Conservation (phyloP, 768 basidiomycete genomes). For the Trametes elegans region DNA sequence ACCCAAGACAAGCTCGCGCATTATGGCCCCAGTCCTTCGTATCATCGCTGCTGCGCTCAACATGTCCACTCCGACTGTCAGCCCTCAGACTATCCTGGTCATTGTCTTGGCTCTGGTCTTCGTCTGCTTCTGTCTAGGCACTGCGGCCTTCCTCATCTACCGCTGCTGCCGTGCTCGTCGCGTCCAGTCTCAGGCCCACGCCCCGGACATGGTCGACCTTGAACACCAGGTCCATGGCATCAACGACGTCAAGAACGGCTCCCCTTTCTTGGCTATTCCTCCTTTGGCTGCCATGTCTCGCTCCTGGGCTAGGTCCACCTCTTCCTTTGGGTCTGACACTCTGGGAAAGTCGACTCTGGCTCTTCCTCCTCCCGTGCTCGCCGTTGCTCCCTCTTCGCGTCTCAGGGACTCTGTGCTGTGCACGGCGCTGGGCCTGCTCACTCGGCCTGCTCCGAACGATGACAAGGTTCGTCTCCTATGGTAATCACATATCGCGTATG, state of each 20-base stretch:
- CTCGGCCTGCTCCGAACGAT: neutral
- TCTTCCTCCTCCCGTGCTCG: constrained; percentile 2
- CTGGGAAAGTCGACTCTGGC: neutral
- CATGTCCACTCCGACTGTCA: neutral
- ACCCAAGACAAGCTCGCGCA: neutral
- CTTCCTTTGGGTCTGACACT: neutral
- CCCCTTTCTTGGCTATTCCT: neutral
- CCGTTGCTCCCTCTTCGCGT: neutral
- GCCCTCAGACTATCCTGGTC: constrained; percentile 1
- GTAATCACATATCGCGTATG: too few species aligned
- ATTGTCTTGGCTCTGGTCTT: constrained; percentile 3
- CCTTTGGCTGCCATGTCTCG: neutral
- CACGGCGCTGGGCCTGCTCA: constrained; percentile 1
- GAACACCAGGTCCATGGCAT: neutral
- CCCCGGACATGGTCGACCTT: neutral
- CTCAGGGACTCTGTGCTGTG: constrained; percentile 17
- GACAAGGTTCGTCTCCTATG: constrained; percentile 1
- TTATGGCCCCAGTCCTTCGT: neutral
- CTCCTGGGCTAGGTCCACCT: neutral
- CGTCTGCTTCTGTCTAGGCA: neutral
- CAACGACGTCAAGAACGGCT: neutral
- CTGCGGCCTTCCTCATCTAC: neutral
- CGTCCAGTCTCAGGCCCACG: neutral
- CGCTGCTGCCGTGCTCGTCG: neutral
- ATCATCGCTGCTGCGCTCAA: neutral